Conservation (phyloP, 169 alveolate genomes). For the Cryptosporidium viatorum region DNA sequence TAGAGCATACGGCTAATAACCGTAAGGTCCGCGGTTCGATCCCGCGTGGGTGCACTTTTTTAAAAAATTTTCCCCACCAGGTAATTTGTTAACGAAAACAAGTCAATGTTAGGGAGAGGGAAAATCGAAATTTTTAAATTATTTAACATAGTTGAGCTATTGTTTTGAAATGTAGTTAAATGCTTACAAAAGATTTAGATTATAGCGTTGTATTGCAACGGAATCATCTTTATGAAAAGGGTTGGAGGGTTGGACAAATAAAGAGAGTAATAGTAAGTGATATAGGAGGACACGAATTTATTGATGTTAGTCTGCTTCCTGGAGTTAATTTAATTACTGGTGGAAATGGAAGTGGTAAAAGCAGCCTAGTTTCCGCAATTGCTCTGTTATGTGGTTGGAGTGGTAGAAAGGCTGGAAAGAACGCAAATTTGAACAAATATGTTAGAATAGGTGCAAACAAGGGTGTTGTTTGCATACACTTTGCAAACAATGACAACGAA, state of each 20-base stretch:
- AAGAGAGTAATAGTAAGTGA: slow-evolving; percentile 31
- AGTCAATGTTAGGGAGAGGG: not conserved
- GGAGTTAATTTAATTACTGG: slow-evolving; percentile 65
- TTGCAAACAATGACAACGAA: slow-evolving; percentile 10
- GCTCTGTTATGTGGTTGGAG: slow-evolving; percentile 73
- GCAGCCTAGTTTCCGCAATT: slow-evolving; percentile 67
- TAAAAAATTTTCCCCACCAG: not conserved
- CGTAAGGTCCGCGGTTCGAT: slow-evolving; percentile 98
- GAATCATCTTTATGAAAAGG: not conserved
- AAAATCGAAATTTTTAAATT: not conserved
- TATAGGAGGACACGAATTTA: slow-evolving; percentile 73
- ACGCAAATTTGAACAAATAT: slow-evolving; percentile 34
- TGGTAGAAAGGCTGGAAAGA: slow-evolving; percentile 70
- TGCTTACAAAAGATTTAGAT: not conserved
- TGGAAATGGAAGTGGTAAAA: slow-evolving; percentile 75
- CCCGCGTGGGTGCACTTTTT: slow-evolving; percentile 92
- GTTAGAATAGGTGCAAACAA: slow-evolving; percentile 39
- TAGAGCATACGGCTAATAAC: slow-evolving; percentile 98
- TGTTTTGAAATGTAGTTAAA: not conserved
- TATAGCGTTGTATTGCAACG: not conserved
- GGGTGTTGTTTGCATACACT: slow-evolving; percentile 46
- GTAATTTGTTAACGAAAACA: not conserved
- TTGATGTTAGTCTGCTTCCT: slow-evolving; percentile 19
- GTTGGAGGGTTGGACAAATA: slow-evolving; percentile 59
- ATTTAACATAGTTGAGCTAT: not conserved